Base-by-base conservation (phyloP, 345 rosid species). In the Barbarea vulgaris region DNA sequence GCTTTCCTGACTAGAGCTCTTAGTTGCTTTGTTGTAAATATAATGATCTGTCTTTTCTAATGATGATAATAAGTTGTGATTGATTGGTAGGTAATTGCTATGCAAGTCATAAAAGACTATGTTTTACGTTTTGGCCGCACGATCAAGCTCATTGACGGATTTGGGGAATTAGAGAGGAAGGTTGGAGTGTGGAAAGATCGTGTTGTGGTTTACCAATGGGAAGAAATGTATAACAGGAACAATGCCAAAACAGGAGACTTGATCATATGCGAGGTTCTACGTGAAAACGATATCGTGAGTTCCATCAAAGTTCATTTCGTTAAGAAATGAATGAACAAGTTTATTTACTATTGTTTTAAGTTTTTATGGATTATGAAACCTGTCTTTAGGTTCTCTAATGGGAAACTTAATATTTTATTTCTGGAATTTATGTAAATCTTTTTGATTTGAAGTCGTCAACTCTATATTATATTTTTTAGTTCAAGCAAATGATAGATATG, bases 191-290 rank as follows among this genome's bases (percentile, higher is more conserved):
- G 61, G 72, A 70, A 19, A 4, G 80, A 77, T 56, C 72, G 80
- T 13, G 27, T 64, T 3, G 76, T 54, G 53, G 46, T 70, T 33
- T 0, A 27, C 17, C 31, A 39, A 24, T 77, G 80, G 80, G 21
- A 70, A 1, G 36, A 63, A 15, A 64, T 77, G 6, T 63, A 25
- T 1, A 34, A 36, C 3, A 70, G 80, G 36, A 77, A 70, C 60
- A 18, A 56, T 5, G 46, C 17, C 6, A 64, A 25, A 17, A 6
- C 10, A 0, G 61, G 15, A 36, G 80, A 56, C 7, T 0, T 7
- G 4, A 47, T 77, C 54, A 28, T 77, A 10, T 77, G 80, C 39
- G 80, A 77, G 61, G 22, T 77, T 56, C 0, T 64, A n/a, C 72
- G 76, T 5, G 13, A 64, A 47, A n/a, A 44, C 9, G 53, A 5